Base-by-base conservation (phyloP, 2,329 filamentous ascomycete species). In the Colletotrichum incanum region DNA sequence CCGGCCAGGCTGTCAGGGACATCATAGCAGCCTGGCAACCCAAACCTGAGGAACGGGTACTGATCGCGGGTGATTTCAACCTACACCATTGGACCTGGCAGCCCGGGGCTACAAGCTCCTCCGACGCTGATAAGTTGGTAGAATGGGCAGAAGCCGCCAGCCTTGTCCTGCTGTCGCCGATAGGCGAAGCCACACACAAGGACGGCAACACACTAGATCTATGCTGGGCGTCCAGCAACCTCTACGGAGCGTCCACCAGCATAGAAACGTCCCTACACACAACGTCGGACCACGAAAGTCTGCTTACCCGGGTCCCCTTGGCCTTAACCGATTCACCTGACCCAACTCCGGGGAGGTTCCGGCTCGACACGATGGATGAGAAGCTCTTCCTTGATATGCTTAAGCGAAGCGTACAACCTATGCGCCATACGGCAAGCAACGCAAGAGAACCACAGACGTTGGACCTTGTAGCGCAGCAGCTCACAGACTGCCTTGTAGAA, bases 221-320 rank as follows among this genome's bases (percentile, higher is more conserved):
- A 61, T n/a, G 7, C 58, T 61, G 39, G 58, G 58, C 41, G 39
- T 61, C 58, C 41, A 8, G 58, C 26, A 61, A 4, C 41, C 58
- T 61, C 41, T 8, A 61, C 6, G 14, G 58, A 26, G 58, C 41
- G 34, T 61, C 26, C 26, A 49, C 41, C 26, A 61, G 58, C 41
- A 61, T 61, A 45, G 58, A 61, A 37, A 61, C 41, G 18, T 49
- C 58, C 23, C 39, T 55, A 55, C 28, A 55, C 14, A 55, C 28
- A 34, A 61, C 23, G 14, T 61, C 41, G 37, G 58, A 61, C 26
- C 41, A 61, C 58, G 41, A 61, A 47, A 20, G 6, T 18, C 58
- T 61, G 58, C 58, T 61, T 3, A 61, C 58, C 58, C 18, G n/a
- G 58, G 58, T 61, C 58, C 58, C 58, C 41, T 61, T 61, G 41